Base-by-base conservation (phyloP, 2,329 filamentous ascomycete genomes). In the Conoideocrella luteorostrata region DNA sequence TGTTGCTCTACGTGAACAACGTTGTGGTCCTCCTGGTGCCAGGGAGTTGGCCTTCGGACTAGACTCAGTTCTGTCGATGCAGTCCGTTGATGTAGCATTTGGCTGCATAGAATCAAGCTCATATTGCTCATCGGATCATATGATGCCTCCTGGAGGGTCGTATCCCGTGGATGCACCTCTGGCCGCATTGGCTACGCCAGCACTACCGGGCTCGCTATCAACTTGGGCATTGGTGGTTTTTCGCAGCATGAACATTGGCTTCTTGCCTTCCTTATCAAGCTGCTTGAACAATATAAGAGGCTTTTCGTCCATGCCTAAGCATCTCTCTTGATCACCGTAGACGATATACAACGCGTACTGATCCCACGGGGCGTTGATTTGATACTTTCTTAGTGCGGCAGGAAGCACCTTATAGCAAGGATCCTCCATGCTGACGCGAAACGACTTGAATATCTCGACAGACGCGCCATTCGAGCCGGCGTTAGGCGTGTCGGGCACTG, bases 161-260 rank as follows among this genome's bases (percentile, higher is more conserved):
- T 79, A 80, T 20, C 66, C 68, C 20, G 64, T 65, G 15, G 66
- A 64, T 10, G 63, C 62, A 13, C 74, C 71, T 42, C 73, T 65
- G 2, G 62, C 57, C 6, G 68, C 67, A 20, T 63, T 64, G 23
- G 66, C 68, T 21, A 79, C 59, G 10, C 75, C 75, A 6, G 74
- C 75, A 49, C 75, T 78, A 13, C 75, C 75, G 9, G 74, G 74
- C 1, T 68, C 65, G 35, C 75, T 73, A 40, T 79, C 76, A 20
- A 66, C 66, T 41, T 67, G 68, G 9, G 74, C 73, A 30, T 71
- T 73, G 38, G 75, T 78, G 26, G 76, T 82, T 64, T 81, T 81
- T 45, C 93, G 74, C 45, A 98, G 71, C 93, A 98, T 98, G 60
- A 98, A 98, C 93, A 97, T 97, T 18, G 93, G 93, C 63, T 97